Conservation (phyloP, 1,284 basidiomycete genomes). For the Coniferiporia weirii region DNA sequence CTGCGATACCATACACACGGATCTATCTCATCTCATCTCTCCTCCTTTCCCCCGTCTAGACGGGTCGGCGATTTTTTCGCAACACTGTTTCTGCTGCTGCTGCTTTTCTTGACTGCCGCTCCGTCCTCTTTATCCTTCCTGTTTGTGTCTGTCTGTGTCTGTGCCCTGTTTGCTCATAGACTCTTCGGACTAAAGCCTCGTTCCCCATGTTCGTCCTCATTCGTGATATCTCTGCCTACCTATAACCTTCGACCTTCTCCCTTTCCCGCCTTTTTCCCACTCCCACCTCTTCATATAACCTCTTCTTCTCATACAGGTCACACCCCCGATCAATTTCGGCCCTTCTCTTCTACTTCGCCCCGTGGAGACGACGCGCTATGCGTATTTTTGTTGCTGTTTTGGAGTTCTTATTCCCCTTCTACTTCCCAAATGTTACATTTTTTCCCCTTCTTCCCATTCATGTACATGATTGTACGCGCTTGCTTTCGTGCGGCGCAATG, state of each 20-base stretch:
- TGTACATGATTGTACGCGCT: background rate
- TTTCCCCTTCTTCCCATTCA: background rate
- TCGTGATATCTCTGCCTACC: background rate
- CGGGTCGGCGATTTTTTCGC: too few species aligned
- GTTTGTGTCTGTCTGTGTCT: background rate
- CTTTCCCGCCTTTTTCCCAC: background rate
- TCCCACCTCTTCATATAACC: background rate
- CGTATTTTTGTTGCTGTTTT: background rate
- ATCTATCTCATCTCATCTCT: too few species aligned
- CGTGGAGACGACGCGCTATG: background rate
- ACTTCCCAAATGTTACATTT: background rate
- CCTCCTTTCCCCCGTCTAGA: too few species aligned
- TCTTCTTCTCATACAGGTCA: background rate
- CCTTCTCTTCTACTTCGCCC: too few species aligned
- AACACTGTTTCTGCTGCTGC: background rate
- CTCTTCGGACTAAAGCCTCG: background rate
- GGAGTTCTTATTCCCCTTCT: background rate
- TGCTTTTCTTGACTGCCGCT: background rate
- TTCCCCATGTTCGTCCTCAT: background rate
- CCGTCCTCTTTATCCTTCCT: background rate
- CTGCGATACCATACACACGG: too few species aligned
- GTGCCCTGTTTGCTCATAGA: background rate
- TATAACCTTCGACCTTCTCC: background rate
- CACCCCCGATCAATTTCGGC: too few species aligned
- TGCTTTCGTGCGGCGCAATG: too few species aligned